These are phyloP conservation scores for Suhomyces faveliae DNA, from an alignment of 805 yeast species.

Conservation along the genomic window DNA sequence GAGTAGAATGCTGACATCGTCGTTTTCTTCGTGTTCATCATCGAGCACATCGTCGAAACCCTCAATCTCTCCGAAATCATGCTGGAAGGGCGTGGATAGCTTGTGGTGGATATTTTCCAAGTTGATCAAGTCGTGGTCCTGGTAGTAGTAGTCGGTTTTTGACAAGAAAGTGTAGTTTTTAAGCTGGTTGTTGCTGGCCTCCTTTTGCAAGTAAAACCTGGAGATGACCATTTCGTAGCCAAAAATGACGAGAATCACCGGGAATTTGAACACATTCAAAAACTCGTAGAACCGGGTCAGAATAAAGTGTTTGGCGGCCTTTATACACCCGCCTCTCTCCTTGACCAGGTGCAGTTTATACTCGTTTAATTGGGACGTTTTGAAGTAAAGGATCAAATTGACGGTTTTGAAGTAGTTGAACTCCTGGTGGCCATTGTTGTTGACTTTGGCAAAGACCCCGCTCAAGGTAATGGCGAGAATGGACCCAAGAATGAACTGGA, in stretches of 20 bases:
- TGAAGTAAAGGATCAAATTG: conserved; percentile 38
- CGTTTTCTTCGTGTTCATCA: conserved; percentile 15
- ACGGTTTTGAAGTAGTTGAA: conserved; percentile 40
- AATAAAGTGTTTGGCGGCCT: conserved; percentile 1
- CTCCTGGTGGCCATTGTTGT: conserved; percentile 33
- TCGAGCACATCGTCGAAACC: conserved; percentile 2
- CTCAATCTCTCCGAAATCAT: conserved; percentile 11
- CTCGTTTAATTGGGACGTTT: conserved; percentile 25
- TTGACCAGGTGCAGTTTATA: conserved; percentile 1
- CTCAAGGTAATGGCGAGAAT: conserved; percentile 55
- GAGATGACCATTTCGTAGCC: conserved; percentile 30
- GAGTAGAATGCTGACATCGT: conserved; percentile 26
- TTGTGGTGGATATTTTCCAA: conserved; percentile 12
- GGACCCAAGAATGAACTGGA: conserved; percentile 54
- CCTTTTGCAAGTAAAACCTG: conserved; percentile 19
- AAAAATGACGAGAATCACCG: conserved; percentile 33
- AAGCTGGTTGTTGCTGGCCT: conserved; percentile 14
- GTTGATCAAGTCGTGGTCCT: conserved; percentile 29
- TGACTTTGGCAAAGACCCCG: conserved; percentile 36
- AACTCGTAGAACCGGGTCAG: conserved; percentile 13
- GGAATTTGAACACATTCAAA: conserved; percentile 34
- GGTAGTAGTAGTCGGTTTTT: conserved; percentile 29
- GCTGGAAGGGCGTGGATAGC: conserved; percentile 9
- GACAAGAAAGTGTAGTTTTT: conserved; percentile 38
- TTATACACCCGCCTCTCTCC: conserved; percentile 2